These are phyloP conservation scores for Trapa incisa DNA, from an alignment of 345 rosid species.

Conservation along the genomic window DNA sequence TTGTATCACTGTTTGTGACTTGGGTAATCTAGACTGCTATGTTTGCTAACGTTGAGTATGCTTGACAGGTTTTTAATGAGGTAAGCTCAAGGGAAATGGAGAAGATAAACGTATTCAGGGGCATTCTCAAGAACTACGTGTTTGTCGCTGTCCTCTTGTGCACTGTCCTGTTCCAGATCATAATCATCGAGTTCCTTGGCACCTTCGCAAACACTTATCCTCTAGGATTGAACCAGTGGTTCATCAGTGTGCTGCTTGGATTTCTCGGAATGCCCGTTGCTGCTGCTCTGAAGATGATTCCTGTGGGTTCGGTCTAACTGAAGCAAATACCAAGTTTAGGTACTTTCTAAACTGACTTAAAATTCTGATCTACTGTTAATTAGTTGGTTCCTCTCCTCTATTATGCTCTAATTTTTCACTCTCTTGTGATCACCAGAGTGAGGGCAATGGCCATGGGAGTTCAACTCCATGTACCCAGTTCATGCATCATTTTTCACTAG, in stretches of 20 bases:
- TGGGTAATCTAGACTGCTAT: neutral
- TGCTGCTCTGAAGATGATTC: conserved; percentile 66
- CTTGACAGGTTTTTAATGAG: conserved; percentile 50
- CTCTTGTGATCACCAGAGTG: neutral
- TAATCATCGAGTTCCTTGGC: conserved; percentile 55
- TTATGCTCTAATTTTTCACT: neutral
- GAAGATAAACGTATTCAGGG: conserved; percentile 57
- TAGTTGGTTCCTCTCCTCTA: neutral
- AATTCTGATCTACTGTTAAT: neutral
- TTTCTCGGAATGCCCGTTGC: conserved; percentile 94
- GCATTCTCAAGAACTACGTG: conserved; percentile 49
- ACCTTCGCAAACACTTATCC: conserved; percentile 69
- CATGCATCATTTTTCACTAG: neutral
- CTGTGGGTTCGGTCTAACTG: conserved; percentile 31
- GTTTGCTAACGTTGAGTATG: no score
- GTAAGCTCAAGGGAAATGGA: conserved; percentile 75
- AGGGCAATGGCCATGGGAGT: neutral
- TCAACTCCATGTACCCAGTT: neutral
- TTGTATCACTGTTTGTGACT: neutral
- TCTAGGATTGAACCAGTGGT: conserved; percentile 58
- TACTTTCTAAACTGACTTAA: neutral
- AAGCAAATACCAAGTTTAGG: neutral
- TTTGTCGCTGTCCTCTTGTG: conserved; percentile 42
- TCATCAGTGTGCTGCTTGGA: conserved; percentile 53
- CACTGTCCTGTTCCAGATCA: conserved; percentile 52